phyloP scores from a whole-genome alignment of 2,329 filamentous ascomycete genomes.

The Fusarium incarnatum region DNA sequence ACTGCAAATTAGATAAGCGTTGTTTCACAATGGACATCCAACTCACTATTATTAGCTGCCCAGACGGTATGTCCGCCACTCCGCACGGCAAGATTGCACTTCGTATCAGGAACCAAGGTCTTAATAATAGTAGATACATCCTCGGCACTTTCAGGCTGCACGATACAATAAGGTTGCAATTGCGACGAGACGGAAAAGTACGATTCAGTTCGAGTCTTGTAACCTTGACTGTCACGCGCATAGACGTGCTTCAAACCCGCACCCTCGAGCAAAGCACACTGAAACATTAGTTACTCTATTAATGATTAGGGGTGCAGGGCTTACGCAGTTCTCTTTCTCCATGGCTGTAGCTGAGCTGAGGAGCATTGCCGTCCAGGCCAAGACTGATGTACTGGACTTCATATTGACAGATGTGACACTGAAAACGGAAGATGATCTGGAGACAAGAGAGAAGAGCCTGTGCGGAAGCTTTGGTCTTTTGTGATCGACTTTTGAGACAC shows the following conservation, averaged over 20 bases:
- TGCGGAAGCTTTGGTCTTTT: slow-evolving; percentile 15
- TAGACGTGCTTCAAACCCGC: slow-evolving; percentile 28
- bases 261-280: slow-evolving; percentile 25
- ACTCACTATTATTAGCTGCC: slow-evolving; percentile 23
- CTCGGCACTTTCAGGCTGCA: slow-evolving; percentile 36
- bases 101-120: background rate
- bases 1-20: slow-evolving; percentile 15
- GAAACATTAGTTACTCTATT: background rate
- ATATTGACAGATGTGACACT: slow-evolving; percentile 3
- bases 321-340: slow-evolving; percentile 9
- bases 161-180: slow-evolving; percentile 43
- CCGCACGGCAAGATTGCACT: slow-evolving; percentile 17
- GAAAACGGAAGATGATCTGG: background rate
- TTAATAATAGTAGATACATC: slow-evolving; percentile 40
- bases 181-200: slow-evolving; percentile 44
- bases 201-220: slow-evolving; percentile 34
- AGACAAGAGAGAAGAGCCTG: slow-evolving; percentile 4
- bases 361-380: slow-evolving; percentile 13
- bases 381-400: slow-evolving; percentile 7
- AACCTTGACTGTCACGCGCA: slow-evolving; percentile 15
- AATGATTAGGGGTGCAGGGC: background rate
- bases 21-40: background rate
- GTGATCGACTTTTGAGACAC: slow-evolving; percentile 2
- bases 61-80: slow-evolving; percentile 22
- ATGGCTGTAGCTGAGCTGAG: background rate